These are phyloP conservation scores for Neoboletus magnificus DNA, from an alignment of 768 basidiomycete species.

Conservation along the genomic window DNA sequence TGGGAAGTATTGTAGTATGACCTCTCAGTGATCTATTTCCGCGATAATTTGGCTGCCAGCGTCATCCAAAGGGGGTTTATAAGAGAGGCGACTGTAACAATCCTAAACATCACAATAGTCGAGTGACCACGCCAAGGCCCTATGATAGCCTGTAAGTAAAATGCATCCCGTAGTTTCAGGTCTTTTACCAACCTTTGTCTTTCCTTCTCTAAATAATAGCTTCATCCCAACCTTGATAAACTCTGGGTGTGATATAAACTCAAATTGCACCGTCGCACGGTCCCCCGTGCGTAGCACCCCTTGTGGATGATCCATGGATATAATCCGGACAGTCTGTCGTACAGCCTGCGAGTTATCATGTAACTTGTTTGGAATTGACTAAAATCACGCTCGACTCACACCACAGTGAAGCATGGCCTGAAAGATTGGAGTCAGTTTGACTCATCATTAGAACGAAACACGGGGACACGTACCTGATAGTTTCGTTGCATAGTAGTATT, in stretches of 20 bases:
- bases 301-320: slow-evolving; percentile 88
- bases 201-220: slow-evolving; percentile 90
- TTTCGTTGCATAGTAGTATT: slow-evolving; percentile 91
- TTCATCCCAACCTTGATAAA: slow-evolving; percentile 93
- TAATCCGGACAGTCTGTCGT: slow-evolving; percentile 86
- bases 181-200: slow-evolving; percentile 70
- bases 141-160: slow-evolving; percentile 27
- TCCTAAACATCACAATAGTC: slow-evolving; percentile 44
- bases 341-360: slow-evolving; percentile 55
- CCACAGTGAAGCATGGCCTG: slow-evolving; percentile 94
- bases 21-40: no score
- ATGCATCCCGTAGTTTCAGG: neutral
- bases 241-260: slow-evolving; percentile 91
- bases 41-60: no score
- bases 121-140: slow-evolving; percentile 78
- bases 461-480: slow-evolving; percentile 63
- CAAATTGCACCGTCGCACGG: slow-evolving; percentile 89
- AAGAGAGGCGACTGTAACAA: no score
- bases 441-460: neutral
- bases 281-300: slow-evolving; percentile 92
- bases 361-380: neutral
- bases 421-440: neutral
- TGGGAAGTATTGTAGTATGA: no score
- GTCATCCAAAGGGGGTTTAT: no score
- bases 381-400: slow-evolving; percentile 38